Evolutionary conservation across 1,284 basidiomycete species (phyloP).

Genomic region (Flammula alnicola): DNA sequence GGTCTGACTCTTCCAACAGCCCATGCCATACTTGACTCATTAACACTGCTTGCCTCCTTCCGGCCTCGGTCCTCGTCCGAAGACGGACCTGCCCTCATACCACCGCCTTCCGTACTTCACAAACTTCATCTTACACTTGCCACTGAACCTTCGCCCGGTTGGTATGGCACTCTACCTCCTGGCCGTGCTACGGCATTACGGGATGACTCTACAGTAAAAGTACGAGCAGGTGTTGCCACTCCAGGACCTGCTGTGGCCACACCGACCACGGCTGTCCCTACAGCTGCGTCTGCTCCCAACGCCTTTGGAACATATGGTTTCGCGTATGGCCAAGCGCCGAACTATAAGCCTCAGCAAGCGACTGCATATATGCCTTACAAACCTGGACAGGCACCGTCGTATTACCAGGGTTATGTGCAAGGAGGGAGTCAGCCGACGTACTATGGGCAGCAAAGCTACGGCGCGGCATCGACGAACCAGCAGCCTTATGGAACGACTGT

Average conservation of each 20-base stretch:
- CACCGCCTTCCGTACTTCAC: conserved; percentile 63
- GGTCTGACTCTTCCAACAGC: conserved; percentile 46
- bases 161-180: conserved; percentile 75
- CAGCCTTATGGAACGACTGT: conserved; percentile 39
- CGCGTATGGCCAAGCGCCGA: conserved; percentile 34
- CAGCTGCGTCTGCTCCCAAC: conserved; percentile 31
- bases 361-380: conserved; percentile 39
- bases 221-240: conserved; percentile 48
- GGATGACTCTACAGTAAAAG: conserved; percentile 75
- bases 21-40: conserved; percentile 70
- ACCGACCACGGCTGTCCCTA: conserved; percentile 29
- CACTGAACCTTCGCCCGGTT: conserved; percentile 59
- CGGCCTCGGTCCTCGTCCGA: conserved; percentile 61
- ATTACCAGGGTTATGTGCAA: conserved; percentile 39
- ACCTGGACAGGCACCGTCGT: conserved; percentile 33
- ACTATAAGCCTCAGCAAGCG: conserved; percentile 32
- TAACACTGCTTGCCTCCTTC: conserved; percentile 68
- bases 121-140: conserved; percentile 73
- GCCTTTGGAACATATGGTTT: conserved; percentile 43
- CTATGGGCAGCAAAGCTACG: conserved; percentile 40
- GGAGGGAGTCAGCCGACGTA: conserved; percentile 30
- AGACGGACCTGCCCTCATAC: conserved; percentile 53
- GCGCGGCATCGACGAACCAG: conserved; percentile 35
- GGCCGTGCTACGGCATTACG: conserved; percentile 61
- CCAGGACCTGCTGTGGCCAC: conserved; percentile 33